phyloP scores from a whole-genome alignment of 139 green algal species.

The Parachlorella kessleri region DNA sequence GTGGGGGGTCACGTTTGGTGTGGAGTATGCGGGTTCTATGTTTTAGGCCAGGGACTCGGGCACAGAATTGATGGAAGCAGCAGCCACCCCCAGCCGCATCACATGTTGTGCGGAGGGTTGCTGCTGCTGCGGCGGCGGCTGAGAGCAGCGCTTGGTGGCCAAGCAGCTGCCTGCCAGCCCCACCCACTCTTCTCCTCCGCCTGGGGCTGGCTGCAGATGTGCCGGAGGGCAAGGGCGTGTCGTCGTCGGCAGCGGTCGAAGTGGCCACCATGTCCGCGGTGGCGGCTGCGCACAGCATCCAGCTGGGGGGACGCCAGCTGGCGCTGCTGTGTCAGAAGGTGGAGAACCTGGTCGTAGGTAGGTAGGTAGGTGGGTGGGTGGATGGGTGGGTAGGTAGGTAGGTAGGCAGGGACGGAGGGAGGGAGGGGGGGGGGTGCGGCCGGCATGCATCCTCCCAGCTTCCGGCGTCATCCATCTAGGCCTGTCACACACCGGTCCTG shows the following conservation, averaged over 20 bases:
- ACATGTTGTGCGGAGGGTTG: no score
- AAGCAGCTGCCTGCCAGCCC: neutral
- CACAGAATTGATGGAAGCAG: no score
- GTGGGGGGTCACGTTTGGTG: no score
- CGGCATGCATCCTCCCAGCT: no score
- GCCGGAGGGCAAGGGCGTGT: slow-evolving; percentile 94
- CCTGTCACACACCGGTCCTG: no score
- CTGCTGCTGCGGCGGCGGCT: no score
- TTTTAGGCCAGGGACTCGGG: no score
- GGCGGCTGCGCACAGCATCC: slow-evolving; percentile 51
- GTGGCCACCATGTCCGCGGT: slow-evolving; percentile 86
- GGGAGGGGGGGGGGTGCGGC: neutral
- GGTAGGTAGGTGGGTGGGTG: neutral
- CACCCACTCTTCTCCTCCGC: no score
- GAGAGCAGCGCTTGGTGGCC: no score
- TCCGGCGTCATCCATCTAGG: no score
- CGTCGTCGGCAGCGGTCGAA: slow-evolving; percentile 89
- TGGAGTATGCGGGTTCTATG: no score
- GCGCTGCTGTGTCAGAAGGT: slow-evolving; percentile 87
- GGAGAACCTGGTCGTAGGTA: slow-evolving; percentile 90
- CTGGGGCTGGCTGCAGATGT: slow-evolving; percentile 78
- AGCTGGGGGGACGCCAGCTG: slow-evolving; percentile 52
- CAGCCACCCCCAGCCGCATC: no score
- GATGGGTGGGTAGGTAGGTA: slow-evolving; percentile 51
- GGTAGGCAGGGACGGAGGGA: neutral